These are phyloP conservation scores for Ettlia oleoabundans DNA, from an alignment of 139 green algal species.

Conservation along the genomic window DNA sequence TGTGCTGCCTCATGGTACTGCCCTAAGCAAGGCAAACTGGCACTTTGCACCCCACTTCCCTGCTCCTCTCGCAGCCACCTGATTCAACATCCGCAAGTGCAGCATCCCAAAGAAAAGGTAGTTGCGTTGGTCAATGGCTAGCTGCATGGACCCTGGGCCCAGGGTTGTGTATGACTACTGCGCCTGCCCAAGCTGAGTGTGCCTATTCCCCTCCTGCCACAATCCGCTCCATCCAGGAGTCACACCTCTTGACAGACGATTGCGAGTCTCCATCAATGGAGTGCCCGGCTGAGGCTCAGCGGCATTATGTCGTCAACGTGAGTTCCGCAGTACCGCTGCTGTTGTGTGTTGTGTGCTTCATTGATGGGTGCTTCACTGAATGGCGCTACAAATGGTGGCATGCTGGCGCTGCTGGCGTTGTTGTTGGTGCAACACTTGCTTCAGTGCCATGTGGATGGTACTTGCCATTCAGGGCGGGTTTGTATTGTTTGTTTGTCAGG, in stretches of 20 bases:
- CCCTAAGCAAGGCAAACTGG: too few species aligned
- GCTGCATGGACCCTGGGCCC: too few species aligned
- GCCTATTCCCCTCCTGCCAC: not conserved
- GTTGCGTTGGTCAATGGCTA: too few species aligned
- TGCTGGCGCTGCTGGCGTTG: too few species aligned
- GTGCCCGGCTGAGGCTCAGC: slow-evolving; percentile 14
- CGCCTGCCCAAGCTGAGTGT: not conserved
- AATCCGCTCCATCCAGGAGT: not conserved
- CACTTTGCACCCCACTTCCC: too few species aligned
- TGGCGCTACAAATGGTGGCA: too few species aligned
- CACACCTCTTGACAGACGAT: not conserved
- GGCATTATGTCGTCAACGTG: slow-evolving; percentile 12
- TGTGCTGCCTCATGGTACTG: too few species aligned
- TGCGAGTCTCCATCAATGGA: not conserved
- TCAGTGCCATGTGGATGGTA: not conserved
- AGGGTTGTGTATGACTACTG: too few species aligned
- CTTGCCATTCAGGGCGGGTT: too few species aligned
- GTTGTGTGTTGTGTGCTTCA: too few species aligned
- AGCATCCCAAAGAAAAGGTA: not conserved
- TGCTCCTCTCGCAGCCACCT: not conserved
- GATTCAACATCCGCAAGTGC: not conserved
- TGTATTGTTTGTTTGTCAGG: too few species aligned
- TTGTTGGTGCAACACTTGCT: not conserved
- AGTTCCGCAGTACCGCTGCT: too few species aligned
- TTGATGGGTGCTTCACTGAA: not conserved